phyloP scores from a whole-genome alignment of 805 yeast genomes.

The Saccharomycopsis javanensis region DNA sequence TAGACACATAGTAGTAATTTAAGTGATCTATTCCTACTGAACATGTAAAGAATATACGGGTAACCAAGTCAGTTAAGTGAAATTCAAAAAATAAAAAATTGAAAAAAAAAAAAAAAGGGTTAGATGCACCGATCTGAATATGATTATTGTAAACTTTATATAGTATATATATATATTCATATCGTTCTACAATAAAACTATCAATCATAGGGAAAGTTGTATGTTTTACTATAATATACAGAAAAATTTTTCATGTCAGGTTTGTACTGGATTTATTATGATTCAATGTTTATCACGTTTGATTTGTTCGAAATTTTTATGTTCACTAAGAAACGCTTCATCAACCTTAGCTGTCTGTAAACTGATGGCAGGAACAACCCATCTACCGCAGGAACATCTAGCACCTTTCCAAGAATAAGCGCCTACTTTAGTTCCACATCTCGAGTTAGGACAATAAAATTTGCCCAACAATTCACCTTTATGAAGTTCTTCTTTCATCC shows the following conservation, averaged over 20 bases:
- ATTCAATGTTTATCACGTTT: background rate
- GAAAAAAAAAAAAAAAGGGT: too few species aligned
- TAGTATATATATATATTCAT: too few species aligned
- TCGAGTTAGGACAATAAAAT: slow-evolving; percentile 56
- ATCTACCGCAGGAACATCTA: slow-evolving; percentile 86
- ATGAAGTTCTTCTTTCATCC: slow-evolving; percentile 82
- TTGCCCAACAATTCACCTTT: slow-evolving; percentile 79
- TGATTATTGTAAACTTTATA: too few species aligned
- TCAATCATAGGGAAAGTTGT: too few species aligned
- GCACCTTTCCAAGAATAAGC: slow-evolving; percentile 93
- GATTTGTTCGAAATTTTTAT: slow-evolving; percentile 14
- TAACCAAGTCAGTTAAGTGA: too few species aligned
- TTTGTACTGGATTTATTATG: background rate
- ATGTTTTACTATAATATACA: too few species aligned
- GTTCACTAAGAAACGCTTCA: slow-evolving; percentile 27
- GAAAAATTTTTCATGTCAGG: background rate
- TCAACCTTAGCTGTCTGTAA: slow-evolving; percentile 77
- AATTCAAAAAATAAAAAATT: too few species aligned
- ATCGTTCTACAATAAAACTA: too few species aligned
- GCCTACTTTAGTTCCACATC: slow-evolving; percentile 79
- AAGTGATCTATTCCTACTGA: background rate
- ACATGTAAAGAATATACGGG: background rate
- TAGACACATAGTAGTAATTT: background rate
- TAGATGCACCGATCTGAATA: too few species aligned
- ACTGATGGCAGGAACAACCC: slow-evolving; percentile 91